These are phyloP conservation scores for Penicillium sp. DNA, from an alignment of 2,329 filamentous ascomycete genomes.

Conservation along the genomic window DNA sequence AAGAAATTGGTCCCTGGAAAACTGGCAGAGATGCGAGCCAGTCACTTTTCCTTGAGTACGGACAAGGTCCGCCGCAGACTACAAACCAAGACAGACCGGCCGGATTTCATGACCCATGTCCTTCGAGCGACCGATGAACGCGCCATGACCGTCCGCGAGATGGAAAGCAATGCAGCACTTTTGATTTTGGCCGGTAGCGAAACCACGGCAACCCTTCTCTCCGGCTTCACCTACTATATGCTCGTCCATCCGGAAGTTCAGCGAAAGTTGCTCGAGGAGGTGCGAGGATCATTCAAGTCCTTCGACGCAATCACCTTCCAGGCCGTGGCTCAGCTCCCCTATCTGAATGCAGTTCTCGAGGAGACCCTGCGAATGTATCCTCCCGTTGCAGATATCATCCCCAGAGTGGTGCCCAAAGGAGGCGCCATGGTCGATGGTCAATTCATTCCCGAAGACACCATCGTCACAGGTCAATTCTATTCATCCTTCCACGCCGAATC, in stretches of 20 bases:
- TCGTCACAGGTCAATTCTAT: conserved; percentile 10
- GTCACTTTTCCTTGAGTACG: conserved; percentile 11
- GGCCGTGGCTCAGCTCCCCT: conserved; percentile 26
- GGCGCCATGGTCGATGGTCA: conserved; percentile 34
- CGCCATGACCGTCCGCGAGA: conserved; percentile 27
- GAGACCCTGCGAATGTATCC: conserved; percentile 41
- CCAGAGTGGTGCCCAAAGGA: conserved; percentile 28
- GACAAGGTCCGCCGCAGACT: conserved; percentile 25
- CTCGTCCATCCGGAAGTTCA: conserved; percentile 20
- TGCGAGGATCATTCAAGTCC: conserved; percentile 15
- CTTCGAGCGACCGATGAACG: conserved; percentile 28
- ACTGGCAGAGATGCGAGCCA: conserved; percentile 8
- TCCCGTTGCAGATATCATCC: conserved; percentile 32
- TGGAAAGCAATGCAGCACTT: conserved; percentile 32
- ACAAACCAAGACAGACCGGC: conserved; percentile 17
- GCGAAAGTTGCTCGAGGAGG: conserved; percentile 12
- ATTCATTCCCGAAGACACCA: conserved; percentile 28
- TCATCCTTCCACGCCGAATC: conserved; percentile 12
- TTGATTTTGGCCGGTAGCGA: conserved; percentile 43
- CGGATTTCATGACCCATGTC: conserved; percentile 39
- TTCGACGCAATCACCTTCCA: conserved; percentile 32
- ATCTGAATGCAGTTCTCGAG: conserved; percentile 37
- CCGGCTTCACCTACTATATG: conserved; percentile 34
- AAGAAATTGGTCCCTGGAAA: conserved; percentile 5
- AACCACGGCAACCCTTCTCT: conserved; percentile 40